Base-by-base conservation (phyloP, 495 filamentous ascomycete genomes). In the Podospora tetraspora region DNA sequence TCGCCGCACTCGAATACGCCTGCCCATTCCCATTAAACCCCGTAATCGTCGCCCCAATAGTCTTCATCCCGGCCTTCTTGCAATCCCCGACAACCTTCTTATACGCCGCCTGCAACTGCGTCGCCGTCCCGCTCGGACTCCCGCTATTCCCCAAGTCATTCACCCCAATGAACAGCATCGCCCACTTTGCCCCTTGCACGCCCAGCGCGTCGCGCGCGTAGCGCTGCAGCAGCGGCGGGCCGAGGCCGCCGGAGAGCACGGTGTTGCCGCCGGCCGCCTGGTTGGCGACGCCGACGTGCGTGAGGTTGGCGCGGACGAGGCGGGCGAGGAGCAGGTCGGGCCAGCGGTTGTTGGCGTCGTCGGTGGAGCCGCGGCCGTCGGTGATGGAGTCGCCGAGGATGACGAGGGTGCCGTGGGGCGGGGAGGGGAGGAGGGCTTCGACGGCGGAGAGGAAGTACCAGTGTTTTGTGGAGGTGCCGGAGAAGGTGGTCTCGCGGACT, bases 351-450 rank as follows among this genome's bases (percentile, higher is more conserved):
- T 93, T 90, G 13, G 72, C 75, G 71, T 93, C 85, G 27, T 86
- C 86, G 43, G 79, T 84, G 74, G 86, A 89, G 30, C 86, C 86
- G 2, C 88, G 81, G 0, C 90, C 90, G 71, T 92, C 90, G 6
- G 90, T 92, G 70, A 93, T 91, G 70, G 87, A 90, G 73, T 93
- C 90, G 5, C 90, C 89, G 6, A 93, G 79, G 29, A 93, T 85
- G 3, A 83, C 82, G 37, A 91, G 83, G 10, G 83, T 81, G 12
- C 75, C 71, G 6, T 78, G 75, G 29, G 80, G 62, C 9, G 72
- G 70, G 0, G 86, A 82, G 3, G 79, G 76, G 75, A 81, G 76
- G 75, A 81, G 84, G 7, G 82, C 89, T 73, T 92, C 89, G 25
- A 91, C 78, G 1, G 80, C 84, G 27, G 79, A 85, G 57, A 91